phyloP scores from a whole-genome alignment of 768 basidiomycete species.

The Lenzites betulinus region DNA sequence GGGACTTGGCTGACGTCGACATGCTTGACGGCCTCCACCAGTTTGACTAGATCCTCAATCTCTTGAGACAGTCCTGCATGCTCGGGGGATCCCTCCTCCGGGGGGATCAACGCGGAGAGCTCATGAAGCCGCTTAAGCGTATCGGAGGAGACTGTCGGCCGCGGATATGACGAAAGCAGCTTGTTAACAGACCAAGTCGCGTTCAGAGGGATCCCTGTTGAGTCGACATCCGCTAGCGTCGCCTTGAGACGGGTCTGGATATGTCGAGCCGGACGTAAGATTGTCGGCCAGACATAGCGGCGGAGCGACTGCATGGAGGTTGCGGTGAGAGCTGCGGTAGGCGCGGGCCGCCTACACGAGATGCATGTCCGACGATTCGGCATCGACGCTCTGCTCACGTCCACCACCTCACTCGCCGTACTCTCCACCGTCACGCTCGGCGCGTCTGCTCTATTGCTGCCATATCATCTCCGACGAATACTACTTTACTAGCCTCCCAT shows the following conservation, averaged over 20 bases:
- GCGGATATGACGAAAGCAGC: conserved; percentile 76
- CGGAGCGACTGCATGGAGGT: conserved; percentile 15
- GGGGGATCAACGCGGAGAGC: conserved; percentile 73
- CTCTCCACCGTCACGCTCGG: background rate
- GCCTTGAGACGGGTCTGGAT: conserved; percentile 6
- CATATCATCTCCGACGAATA: no score
- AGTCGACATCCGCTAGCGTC: conserved; percentile 41
- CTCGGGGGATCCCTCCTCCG: conserved; percentile 55
- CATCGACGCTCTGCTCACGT: conserved; percentile 4
- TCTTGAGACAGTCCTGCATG: conserved; percentile 54
- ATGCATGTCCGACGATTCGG: conserved; percentile 10
- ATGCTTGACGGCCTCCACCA: conserved; percentile 82
- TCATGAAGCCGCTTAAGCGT: conserved; percentile 68
- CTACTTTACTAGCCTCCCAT: conserved; percentile 5
- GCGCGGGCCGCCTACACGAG: background rate
- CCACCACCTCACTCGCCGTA: conserved; percentile 8
- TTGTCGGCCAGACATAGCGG: background rate
- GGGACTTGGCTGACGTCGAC: conserved; percentile 40
- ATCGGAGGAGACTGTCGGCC: conserved; percentile 55
- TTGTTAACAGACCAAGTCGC: conserved; percentile 84
- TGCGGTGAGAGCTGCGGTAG: background rate
- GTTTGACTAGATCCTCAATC: conserved; percentile 68
- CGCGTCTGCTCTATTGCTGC: background rate
- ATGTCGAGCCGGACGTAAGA: conserved; percentile 6
- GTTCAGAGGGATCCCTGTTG: conserved; percentile 60